phyloP scores from a whole-genome alignment of 768 basidiomycete species.

The Gloeostereum incarnatum region DNA sequence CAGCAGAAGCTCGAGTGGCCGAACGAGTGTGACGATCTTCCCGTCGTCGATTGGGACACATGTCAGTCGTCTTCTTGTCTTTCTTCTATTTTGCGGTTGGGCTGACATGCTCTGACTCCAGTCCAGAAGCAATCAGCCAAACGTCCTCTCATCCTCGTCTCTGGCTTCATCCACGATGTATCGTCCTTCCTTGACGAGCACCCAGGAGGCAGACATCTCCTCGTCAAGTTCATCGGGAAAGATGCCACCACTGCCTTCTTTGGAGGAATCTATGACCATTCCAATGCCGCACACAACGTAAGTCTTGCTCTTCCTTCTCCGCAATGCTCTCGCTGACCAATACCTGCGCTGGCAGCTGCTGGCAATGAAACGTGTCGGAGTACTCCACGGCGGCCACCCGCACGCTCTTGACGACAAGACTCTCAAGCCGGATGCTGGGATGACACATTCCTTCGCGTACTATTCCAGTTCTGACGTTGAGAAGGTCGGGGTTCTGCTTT shows the following conservation, averaged over 20 bases:
- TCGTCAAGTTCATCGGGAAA: constrained; percentile 70
- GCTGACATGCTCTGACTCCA: constrained; percentile 17
- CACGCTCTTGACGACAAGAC: neutral
- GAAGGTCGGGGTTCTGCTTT: too few relatives aligned
- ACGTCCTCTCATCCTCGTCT: constrained; percentile 77
- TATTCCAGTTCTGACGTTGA: neutral
- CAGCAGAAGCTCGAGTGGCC: constrained; percentile 45
- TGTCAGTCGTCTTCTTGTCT: constrained; percentile 42
- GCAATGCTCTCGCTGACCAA: constrained; percentile 1
- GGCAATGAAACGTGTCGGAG: constrained; percentile 39
- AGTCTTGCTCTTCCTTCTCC: constrained; percentile 7
- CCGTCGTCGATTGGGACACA: constrained; percentile 79
- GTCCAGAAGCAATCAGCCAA: constrained; percentile 74
- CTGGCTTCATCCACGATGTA: constrained; percentile 92
- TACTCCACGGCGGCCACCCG: constrained; percentile 31
- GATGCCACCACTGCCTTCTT: constrained; percentile 38
- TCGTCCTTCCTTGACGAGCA: constrained; percentile 82
- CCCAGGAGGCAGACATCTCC: constrained; percentile 75
- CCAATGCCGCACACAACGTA: constrained; percentile 47
- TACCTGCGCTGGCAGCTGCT: constrained; percentile 18
- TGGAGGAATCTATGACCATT: constrained; percentile 50
- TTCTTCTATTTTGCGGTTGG: neutral
- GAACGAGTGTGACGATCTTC: constrained; percentile 53
- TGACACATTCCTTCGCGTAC: neutral
- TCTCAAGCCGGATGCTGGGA: neutral